Evolutionary conservation across 192 early-diverging fungal genomes (phyloP), one percentile per base, ranked within the genome.

Genomic region (Coemansia sp.): DNA sequence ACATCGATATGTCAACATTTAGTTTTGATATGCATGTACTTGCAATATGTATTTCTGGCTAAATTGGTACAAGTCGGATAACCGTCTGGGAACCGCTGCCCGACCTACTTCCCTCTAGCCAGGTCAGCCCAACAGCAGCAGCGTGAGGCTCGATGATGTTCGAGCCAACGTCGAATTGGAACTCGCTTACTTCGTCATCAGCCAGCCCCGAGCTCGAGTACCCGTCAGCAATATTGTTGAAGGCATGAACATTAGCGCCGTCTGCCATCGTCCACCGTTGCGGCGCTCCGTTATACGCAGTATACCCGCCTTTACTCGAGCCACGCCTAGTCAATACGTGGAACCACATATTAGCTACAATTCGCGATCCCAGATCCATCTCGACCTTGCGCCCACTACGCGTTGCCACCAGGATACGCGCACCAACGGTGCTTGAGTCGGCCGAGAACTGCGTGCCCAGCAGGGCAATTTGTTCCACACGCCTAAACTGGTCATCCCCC

Each of bases 331-430:
- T 61, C 64, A 76, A 45, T 14, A 64, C 56, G 61, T 69, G 64
- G 42, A 67, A 48, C 74, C 74, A 76, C 54, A 67, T 67, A 11
- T 51, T 66, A 41, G 74, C 74, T 14, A 76, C 64, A 48, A 62
- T 48, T 14, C 45, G 35, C 17, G 64, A 64, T 14, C 79, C 79
- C 64, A 81, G 50, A 50, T 69, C 65, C 74, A 81, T 77, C 33
- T 70, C 57, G 9, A 76, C 48, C 27, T 54, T 53, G 6, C 21
- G 14, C 19, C 63, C 59, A 60, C 63, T 36, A 51, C 45, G 63
- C 63, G 42, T n/a, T 4, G 45, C 19, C 46, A 37, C 63, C 2
- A 51, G 34, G 2, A 64, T 19, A 33, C 63, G 42, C 33, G 33
- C 48, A 8, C 63, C 63, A 7, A 34, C 24, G 19, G n/a, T 24